phyloP scores from a whole-genome alignment of 768 basidiomycete species.

The Cystofilobasidium macerans region DNA sequence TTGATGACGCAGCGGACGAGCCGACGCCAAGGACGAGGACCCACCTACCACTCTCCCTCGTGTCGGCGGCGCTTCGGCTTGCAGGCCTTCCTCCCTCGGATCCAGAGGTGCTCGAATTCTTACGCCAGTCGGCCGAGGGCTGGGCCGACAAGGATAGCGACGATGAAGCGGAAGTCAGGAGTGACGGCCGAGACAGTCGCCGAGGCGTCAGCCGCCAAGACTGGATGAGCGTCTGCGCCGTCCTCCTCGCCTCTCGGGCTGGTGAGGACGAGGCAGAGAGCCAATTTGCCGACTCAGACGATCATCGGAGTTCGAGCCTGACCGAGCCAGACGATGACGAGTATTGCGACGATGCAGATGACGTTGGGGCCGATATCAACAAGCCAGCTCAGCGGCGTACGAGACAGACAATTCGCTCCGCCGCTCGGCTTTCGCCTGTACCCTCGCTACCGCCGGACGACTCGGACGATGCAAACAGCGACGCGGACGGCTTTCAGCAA shows the following conservation, averaged over 20 bases:
- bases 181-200: not conserved
- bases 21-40: not conserved
- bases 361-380: not conserved
- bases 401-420: not conserved
- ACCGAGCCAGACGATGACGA: conserved; percentile 1
- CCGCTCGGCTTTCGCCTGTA: not conserved
- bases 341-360: not conserved
- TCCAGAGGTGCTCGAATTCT: conserved; percentile 19
- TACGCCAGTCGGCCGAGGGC: conserved; percentile 22
- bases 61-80: conserved; percentile 13
- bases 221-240: conserved; percentile 23
- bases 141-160: not conserved
- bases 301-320: not conserved
- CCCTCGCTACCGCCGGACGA: conserved; percentile 5
- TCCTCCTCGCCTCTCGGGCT: conserved; percentile 3
- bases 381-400: conserved; percentile 13
- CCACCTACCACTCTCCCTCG: conserved; percentile 19
- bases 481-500: not conserved
- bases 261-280: not conserved
- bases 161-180: not conserved
- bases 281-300: not conserved
- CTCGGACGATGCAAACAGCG: not conserved
- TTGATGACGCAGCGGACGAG: not conserved
- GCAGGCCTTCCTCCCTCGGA: conserved; percentile 9
- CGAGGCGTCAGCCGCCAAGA: conserved; percentile 15